Conservation (phyloP, 257 asterid species). For the Asclepias syriaca region DNA sequence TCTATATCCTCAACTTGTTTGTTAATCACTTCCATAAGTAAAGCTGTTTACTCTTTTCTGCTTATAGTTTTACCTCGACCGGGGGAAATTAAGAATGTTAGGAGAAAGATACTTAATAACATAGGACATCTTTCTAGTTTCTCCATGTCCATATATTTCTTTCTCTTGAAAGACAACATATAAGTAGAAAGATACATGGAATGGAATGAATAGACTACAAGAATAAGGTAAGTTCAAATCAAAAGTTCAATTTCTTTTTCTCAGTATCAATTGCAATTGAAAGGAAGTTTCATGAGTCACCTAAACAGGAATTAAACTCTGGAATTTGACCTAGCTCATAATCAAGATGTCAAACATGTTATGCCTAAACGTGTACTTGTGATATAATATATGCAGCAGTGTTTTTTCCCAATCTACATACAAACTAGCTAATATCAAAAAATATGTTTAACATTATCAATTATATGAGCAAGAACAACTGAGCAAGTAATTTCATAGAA, state of each 20-base stretch:
- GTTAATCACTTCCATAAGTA: not conserved
- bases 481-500: not conserved
- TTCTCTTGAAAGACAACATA: not conserved
- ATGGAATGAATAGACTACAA: not conserved
- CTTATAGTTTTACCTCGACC: not conserved
- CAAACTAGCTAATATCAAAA: not conserved
- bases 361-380: not conserved
- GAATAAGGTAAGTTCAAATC: not conserved
- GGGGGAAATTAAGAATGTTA: not conserved
- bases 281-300: not conserved
- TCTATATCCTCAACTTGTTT: not conserved
- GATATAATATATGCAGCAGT: not conserved
- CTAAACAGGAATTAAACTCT: not conserved
- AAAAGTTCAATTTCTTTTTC: not conserved
- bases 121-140: not conserved
- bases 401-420: not conserved
- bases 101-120: not conserved
- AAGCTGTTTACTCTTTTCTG: not conserved
- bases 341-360: not conserved
- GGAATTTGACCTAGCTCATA: not conserved
- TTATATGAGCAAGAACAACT: not conserved
- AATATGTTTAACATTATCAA: conserved; percentile 8
- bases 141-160: not conserved
- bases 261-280: not conserved
- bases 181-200: not conserved